Percentiles rank a stretch among this genome's conserved stretches.
Evolutionary conservation across 306 rosid genomes (phyloP).

Genomic region (Malus sylvestris): DNA sequence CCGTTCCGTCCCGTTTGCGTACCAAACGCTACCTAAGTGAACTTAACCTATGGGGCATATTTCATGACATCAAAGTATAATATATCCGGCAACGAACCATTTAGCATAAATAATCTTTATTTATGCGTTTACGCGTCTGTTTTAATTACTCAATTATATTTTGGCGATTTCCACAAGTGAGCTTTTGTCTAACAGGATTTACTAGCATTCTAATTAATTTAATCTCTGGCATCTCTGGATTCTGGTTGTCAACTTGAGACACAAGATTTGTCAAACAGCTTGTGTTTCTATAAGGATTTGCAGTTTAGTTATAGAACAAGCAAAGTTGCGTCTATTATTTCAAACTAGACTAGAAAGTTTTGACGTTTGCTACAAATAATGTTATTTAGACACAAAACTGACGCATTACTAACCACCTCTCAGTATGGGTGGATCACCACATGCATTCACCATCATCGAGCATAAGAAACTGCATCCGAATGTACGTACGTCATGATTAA

Average conservation of each 20-base stretch:
- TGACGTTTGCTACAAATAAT: neutral
- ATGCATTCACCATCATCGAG: neutral
- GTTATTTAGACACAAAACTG: neutral
- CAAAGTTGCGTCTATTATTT: neutral
- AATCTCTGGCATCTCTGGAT: neutral
- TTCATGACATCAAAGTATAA: no score
- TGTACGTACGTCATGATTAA: no score
- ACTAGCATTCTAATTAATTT: neutral
- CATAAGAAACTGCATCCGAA: no score
- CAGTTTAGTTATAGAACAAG: neutral
- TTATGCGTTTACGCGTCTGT: no score
- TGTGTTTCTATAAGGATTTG: neutral
- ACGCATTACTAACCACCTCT: neutral
- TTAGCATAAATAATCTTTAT: no score
- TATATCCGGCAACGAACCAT: no score
- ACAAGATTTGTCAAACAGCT: neutral
- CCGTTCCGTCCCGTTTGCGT: no score
- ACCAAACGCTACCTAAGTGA: no score
- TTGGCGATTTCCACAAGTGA: no score
- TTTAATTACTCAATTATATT: no score
- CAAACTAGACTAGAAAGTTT: neutral
- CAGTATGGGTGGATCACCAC: rapidly evolving
- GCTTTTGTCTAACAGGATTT: no score
- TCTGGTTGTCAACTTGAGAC: neutral
- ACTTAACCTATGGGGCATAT: no score